Conservation (phyloP, 176 grass and related monocot genomes). For the Luzula sylvatica region DNA sequence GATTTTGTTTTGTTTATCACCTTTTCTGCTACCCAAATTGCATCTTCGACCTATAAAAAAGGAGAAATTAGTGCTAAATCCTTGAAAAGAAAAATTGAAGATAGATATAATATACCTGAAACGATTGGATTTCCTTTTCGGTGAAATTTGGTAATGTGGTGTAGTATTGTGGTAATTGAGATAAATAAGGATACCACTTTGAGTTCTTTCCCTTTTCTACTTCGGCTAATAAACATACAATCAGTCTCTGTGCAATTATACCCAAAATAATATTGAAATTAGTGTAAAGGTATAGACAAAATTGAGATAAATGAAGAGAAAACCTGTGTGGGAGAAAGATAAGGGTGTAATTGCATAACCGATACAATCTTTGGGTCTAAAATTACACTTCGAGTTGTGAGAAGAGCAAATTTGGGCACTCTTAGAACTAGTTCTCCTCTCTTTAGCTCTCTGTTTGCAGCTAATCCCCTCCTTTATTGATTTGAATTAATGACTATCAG, state of each 20-base stretch:
- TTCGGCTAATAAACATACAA: conserved; percentile 65
- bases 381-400: conserved; percentile 59
- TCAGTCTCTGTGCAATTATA: conserved; percentile 41
- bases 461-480: conserved; percentile 62
- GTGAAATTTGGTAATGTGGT: conserved; percentile 64
- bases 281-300: background rate
- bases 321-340: conserved; percentile 57
- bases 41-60: conserved; percentile 54
- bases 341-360: conserved; percentile 17
- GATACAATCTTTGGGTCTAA: conserved; percentile 33
- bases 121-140: conserved; percentile 55
- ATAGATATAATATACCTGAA: conserved; percentile 52
- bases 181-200: conserved; percentile 73
- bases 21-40: conserved; percentile 74
- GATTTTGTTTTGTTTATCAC: conserved; percentile 32
- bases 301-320: background rate
- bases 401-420: conserved; percentile 50
- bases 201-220: conserved; percentile 64
- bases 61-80: background rate
- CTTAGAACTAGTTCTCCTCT: conserved; percentile 66
- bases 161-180: conserved; percentile 62
- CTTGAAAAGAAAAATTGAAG: conserved; percentile 1
- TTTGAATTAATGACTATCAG: background rate
- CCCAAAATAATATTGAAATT: conserved; percentile 5
- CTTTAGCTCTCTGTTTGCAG: conserved; percentile 46